phyloP scores from a whole-genome alignment of 2,329 filamentous ascomycete genomes.

The Alternaria brassicae region DNA sequence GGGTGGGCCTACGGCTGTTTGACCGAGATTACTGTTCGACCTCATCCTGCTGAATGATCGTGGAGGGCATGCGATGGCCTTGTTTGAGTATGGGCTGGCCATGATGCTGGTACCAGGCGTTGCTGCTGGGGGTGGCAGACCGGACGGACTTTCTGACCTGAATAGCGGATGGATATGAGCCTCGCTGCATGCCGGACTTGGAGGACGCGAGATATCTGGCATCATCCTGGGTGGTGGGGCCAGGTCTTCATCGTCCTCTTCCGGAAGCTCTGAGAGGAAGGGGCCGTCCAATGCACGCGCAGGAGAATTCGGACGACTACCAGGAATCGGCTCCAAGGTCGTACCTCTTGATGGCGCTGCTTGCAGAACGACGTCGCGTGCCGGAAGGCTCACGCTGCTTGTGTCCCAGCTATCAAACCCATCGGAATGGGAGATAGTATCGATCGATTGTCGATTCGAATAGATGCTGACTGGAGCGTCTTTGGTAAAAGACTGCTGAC shows the following conservation, averaged over 20 bases:
- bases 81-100: constrained; percentile 72
- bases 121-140: constrained; percentile 63
- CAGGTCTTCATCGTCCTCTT: constrained; percentile 40
- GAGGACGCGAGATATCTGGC: constrained; percentile 45
- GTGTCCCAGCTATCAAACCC: constrained; percentile 80
- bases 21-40: constrained; percentile 38
- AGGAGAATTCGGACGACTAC: constrained; percentile 70
- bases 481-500: constrained; percentile 39
- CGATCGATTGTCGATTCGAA: constrained; percentile 44
- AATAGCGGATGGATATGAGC: constrained; percentile 81
- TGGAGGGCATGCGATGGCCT: constrained; percentile 59
- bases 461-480: constrained; percentile 43
- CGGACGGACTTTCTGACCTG: constrained; percentile 71
- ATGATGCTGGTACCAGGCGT: constrained; percentile 75
- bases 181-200: constrained; percentile 59
- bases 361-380: constrained; percentile 57
- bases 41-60: constrained; percentile 49
- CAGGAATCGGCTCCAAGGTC: constrained; percentile 74
- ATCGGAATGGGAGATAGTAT: constrained; percentile 56
- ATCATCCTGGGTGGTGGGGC: constrained; percentile 43
- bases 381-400: constrained; percentile 69
- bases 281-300: constrained; percentile 64
- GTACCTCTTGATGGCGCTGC: constrained; percentile 53
- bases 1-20: constrained; percentile 23
- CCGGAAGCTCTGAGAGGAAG: constrained; percentile 43